These are phyloP conservation scores for Candida oleophila DNA, from an alignment of 805 yeast genomes.

Conservation along the genomic window DNA sequence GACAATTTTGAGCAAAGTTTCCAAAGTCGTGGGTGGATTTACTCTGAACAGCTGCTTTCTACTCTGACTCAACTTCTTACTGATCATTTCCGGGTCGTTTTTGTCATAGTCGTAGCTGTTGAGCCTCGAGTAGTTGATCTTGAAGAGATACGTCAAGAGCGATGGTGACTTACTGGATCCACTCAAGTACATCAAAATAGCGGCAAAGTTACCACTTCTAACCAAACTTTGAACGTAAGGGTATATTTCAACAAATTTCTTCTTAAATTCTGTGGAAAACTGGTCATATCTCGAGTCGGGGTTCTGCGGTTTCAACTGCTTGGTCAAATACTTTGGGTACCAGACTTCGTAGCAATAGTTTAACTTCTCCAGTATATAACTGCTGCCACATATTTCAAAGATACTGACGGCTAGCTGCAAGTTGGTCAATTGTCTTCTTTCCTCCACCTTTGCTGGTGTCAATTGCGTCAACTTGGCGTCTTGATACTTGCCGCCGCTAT, in stretches of 20 bases:
- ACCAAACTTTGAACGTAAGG: slow-evolving; percentile 55
- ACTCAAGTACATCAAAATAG: slow-evolving; percentile 65
- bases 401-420: slow-evolving; percentile 57
- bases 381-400: slow-evolving; percentile 59
- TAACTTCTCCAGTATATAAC: slow-evolving; percentile 69
- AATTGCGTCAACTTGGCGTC: slow-evolving; percentile 32
- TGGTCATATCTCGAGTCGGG: slow-evolving; percentile 22
- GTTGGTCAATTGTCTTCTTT: slow-evolving; percentile 49
- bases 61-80: neutral
- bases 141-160: slow-evolving; percentile 57
- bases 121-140: slow-evolving; percentile 65
- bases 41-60: slow-evolving; percentile 19
- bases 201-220: slow-evolving; percentile 50
- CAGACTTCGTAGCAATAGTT: slow-evolving; percentile 62
- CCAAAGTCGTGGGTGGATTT: slow-evolving; percentile 41
- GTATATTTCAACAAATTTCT: slow-evolving; percentile 54
- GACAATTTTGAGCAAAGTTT: slow-evolving; percentile 27
- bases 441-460: slow-evolving; percentile 46
- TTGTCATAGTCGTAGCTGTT: slow-evolving; percentile 49
- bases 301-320: slow-evolving; percentile 29
- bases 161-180: slow-evolving; percentile 66
- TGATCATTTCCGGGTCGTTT: slow-evolving; percentile 18
- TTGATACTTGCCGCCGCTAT: slow-evolving; percentile 19
- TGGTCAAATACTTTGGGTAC: slow-evolving; percentile 57
- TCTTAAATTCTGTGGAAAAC: slow-evolving; percentile 26